A percentile compares a stretch with the other conserved stretches of the same genome.
Conservation (phyloP, 352 stramenopile species). For the Phytophthora megakarya region DNA sequence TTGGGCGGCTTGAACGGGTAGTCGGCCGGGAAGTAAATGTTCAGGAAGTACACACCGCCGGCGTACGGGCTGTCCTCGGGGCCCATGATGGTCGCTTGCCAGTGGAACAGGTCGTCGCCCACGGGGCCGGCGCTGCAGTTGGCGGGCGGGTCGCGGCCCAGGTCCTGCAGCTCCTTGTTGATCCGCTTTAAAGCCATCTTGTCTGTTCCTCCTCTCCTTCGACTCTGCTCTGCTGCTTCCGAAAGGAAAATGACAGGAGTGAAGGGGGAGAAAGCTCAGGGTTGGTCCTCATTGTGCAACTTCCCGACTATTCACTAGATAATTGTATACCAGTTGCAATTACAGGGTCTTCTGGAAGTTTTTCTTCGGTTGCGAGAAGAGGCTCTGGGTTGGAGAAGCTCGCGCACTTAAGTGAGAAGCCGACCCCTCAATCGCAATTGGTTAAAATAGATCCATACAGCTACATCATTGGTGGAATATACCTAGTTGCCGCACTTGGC, state of each 20-base stretch:
- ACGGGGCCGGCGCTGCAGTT: slow-evolving; percentile 99
- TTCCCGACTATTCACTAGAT: neutral
- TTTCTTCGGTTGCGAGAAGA: slow-evolving; percentile 39
- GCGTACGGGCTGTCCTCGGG: slow-evolving; percentile 98
- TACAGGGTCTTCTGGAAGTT: slow-evolving; percentile 48
- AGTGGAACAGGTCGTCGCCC: slow-evolving; percentile 98
- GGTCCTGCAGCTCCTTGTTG: slow-evolving; percentile 96
- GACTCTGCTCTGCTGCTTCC: slow-evolving; percentile 40
- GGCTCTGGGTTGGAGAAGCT: slow-evolving; percentile 18
- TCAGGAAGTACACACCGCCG: slow-evolving; percentile 98
- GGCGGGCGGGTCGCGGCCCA: slow-evolving; percentile 95
- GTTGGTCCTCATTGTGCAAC: slow-evolving; percentile 27
- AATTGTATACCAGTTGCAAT: slow-evolving; percentile 24
- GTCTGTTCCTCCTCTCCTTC: slow-evolving; percentile 17
- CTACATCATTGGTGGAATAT: slow-evolving; percentile 14
- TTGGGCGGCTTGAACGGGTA: slow-evolving; percentile 99
- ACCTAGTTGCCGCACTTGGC: neutral
- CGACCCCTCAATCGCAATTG: slow-evolving; percentile 15
- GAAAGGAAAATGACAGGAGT: slow-evolving; percentile 49
- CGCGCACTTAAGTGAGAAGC: slow-evolving; percentile 20
- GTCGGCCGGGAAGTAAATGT: slow-evolving; percentile 99
- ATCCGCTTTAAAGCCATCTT: slow-evolving; percentile 94
- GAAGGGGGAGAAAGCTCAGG: slow-evolving; percentile 31
- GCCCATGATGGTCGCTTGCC: slow-evolving; percentile 98
- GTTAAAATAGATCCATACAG: slow-evolving; percentile 10